These are phyloP conservation scores for Xylaria flabelliformis DNA, from an alignment of 495 filamentous ascomycete species.

Conservation along the genomic window DNA sequence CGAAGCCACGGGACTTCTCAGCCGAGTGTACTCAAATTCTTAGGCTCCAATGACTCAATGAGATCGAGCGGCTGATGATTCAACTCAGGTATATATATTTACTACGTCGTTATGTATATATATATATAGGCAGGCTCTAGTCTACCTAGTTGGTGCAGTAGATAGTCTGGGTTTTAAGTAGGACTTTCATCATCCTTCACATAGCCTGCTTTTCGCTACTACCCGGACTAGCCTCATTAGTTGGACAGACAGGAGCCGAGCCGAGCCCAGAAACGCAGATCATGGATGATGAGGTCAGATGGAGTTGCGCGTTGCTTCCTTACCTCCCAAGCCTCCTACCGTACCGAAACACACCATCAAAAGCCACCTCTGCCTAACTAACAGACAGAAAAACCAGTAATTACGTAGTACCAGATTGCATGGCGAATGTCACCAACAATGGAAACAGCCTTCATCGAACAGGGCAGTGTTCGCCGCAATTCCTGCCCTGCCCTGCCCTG, in stretches of 20 bases:
- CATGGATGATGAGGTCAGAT: constrained; percentile 22
- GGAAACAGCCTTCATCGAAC: background rate
- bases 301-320: background rate
- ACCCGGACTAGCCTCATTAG: constrained; percentile 11
- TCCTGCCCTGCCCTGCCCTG: background rate
- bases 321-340: background rate
- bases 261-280: constrained; percentile 4
- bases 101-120: background rate
- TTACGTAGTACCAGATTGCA: background rate
- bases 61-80: constrained; percentile 9
- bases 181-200: constrained; percentile 3
- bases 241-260: background rate
- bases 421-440: background rate
- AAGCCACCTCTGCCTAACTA: too few relatives aligned
- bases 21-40: background rate
- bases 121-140: constrained; percentile 1
- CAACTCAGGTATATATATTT: background rate
- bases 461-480: background rate
- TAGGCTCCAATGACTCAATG: constrained; percentile 7
- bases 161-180: background rate
- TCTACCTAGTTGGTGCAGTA: background rate
- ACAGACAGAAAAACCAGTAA: background rate
- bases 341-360: background rate
- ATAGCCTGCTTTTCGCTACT: constrained; percentile 14
- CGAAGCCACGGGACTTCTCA: constrained; percentile 6